Conservation (phyloP, 2,329 filamentous ascomycete genomes). For the Penicillium concentricum region DNA sequence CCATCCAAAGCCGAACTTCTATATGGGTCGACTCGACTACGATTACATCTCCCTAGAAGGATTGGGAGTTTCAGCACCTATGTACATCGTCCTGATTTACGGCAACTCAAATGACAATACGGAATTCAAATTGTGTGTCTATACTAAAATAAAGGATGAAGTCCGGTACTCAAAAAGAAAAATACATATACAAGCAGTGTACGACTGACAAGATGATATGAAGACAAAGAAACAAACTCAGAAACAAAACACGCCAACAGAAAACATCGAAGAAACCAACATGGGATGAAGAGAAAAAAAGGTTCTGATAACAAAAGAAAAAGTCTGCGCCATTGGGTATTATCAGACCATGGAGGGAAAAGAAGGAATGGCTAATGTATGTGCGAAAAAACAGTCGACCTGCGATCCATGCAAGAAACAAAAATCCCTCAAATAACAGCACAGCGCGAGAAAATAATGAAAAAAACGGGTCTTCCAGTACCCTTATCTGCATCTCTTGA, state of each 20-base stretch:
- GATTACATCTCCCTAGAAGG: not conserved
- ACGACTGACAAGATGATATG: not conserved
- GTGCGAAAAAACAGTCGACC: conserved; percentile 27
- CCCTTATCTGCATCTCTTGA: not conserved
- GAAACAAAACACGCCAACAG: not conserved
- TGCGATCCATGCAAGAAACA: conserved; percentile 27
- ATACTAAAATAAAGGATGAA: not conserved
- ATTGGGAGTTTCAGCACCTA: not conserved
- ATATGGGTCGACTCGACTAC: not conserved
- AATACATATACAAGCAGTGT: not conserved
- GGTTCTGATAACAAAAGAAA: conserved; percentile 5
- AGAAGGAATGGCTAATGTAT: conserved; percentile 22
- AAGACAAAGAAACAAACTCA: not conserved
- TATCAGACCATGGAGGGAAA: conserved; percentile 16
- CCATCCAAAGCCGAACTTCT: not conserved
- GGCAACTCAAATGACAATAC: not conserved
- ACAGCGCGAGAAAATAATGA: conserved; percentile 6
- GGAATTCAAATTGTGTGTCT: not conserved
- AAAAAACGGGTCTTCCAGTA: conserved; percentile 6
- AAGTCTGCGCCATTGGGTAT: conserved; percentile 22
- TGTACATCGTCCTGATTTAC: not conserved
- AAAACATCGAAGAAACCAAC: not conserved
- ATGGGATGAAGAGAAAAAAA: not conserved
- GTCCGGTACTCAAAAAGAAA: not conserved
- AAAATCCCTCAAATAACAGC: conserved; percentile 1